Base-by-base conservation (phyloP, 805 yeast species). In the Candida ortonii region DNA sequence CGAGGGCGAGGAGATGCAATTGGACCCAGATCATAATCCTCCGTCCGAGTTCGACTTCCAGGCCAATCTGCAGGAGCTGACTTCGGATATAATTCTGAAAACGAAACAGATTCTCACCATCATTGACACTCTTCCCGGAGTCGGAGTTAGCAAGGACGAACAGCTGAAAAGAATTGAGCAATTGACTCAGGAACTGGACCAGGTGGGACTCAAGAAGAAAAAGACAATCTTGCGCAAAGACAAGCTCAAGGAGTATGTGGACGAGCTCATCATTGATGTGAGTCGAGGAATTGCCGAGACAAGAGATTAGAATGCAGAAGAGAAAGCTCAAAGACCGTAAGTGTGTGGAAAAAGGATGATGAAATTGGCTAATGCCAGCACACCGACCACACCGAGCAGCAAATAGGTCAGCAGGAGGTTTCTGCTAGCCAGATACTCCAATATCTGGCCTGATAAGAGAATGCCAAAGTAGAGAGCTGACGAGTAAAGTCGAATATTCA, bases 71-170 rank as follows among this genome's bases (percentile, higher is more conserved):
- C 77, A 76, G 47, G 97, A 93, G 53, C 67, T 93, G 7, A 75
- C 95, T 2, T 76, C 84, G 0, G 98, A 90, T 54, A 73, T 90
- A 7, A 84, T 89, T 16, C 61, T 87, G 38, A 89, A 89, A 53
- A 76, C 94, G 5, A 73, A 94, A 49, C 97, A 93, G 57, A 84
- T 90, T 11, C 73, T 85, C 24, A 79, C 84, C 50, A 73, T 90
- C 17, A 88, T 90, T 24, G 94, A 85, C 53, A 78, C 95, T 3
- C 65, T 90, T 26, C 98, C 98, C 0, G 97, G 97, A 9, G 85
- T 87, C 3, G 96, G 94, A 7, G 89, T 83, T 1, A 76, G 89
- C 2, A 83, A 84, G 16, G 74, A 70, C 28, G 80, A 76, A 35
- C 97, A 89, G 59, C 56, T 88, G 55, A 61, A 64, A 17, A 70